phyloP scores from a whole-genome alignment of 805 yeast species.

The Starmerella sp. region DNA sequence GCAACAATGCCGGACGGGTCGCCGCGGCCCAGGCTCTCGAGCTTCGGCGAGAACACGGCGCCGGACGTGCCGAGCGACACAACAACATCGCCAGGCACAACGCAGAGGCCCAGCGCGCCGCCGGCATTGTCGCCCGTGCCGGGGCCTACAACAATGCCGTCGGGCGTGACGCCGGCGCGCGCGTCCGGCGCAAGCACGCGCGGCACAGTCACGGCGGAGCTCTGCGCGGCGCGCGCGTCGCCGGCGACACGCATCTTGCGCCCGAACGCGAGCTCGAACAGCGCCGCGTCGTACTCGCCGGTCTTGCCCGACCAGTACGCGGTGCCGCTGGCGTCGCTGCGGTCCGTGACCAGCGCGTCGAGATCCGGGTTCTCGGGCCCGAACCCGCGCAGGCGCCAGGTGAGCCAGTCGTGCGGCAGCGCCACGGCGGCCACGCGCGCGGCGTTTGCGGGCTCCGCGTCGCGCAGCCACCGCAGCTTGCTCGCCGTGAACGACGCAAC shows the following conservation, averaged over 20 bases:
- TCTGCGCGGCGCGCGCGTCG: neutral
- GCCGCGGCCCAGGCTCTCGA: conserved; percentile 10
- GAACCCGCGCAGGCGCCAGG: conserved; percentile 23
- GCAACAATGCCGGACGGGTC: conserved; percentile 24
- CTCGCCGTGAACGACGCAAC: conserved; percentile 25
- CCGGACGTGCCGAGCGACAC: conserved; percentile 24
- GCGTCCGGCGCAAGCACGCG: conserved; percentile 17
- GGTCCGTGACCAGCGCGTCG: conserved; percentile 22
- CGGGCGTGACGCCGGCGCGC: conserved; percentile 12
- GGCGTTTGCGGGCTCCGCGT: conserved; percentile 22
- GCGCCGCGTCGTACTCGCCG: conserved; percentile 16
- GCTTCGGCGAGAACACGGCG: conserved; percentile 19
- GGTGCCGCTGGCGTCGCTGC: conserved; percentile 24
- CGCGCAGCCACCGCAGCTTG: conserved; percentile 23
- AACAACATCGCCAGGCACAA: conserved; percentile 19
- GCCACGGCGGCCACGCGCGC: conserved; percentile 20
- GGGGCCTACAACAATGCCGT: conserved; percentile 19
- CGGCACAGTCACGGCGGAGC: conserved; percentile 20
- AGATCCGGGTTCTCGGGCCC: conserved; percentile 21
- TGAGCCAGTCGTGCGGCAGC: conserved; percentile 25
- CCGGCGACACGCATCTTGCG: conserved; percentile 20
- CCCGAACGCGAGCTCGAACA: conserved; percentile 22
- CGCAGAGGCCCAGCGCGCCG: conserved; percentile 22
- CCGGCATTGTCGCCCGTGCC: conserved; percentile 26
- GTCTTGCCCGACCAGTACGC: conserved; percentile 23